Percentiles rank a stretch among this genome's conserved stretches.
Conservation (phyloP, 2,329 filamentous ascomycete species). For the Penicillium sp. region DNA sequence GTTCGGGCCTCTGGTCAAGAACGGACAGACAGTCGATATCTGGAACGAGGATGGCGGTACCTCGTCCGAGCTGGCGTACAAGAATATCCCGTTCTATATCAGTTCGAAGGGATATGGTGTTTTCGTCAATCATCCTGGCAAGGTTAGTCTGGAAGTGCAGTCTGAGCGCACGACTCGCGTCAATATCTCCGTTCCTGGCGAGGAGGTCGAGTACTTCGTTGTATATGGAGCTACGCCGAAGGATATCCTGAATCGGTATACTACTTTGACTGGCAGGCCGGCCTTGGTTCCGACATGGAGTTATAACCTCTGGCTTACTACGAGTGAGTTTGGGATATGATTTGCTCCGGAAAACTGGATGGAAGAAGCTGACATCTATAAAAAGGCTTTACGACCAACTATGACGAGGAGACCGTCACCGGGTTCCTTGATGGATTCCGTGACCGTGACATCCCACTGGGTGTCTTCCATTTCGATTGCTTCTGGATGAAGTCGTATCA, state of each 20-base stretch:
- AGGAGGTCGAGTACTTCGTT: conserved; percentile 70
- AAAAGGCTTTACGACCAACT: conserved; percentile 66
- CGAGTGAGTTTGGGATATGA: conserved; percentile 31
- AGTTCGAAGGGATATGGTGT: conserved; percentile 69
- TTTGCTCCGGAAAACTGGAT: not conserved
- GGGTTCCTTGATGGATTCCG: conserved; percentile 67
- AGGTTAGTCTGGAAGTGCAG: conserved; percentile 69
- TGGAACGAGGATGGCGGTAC: conserved; percentile 56
- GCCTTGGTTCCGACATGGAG: conserved; percentile 68
- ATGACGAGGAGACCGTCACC: conserved; percentile 66
- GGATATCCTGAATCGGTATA: conserved; percentile 67
- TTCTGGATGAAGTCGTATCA: conserved; percentile 75
- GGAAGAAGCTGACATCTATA: not conserved
- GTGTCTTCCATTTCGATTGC: conserved; percentile 74
- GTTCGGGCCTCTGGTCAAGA: conserved; percentile 73
- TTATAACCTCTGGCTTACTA: conserved; percentile 73
- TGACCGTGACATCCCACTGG: conserved; percentile 61
- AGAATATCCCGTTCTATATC: conserved; percentile 42
- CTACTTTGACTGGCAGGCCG: conserved; percentile 63
- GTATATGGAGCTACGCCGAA: conserved; percentile 70
- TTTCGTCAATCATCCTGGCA: conserved; percentile 69
- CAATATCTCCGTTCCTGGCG: conserved; percentile 66
- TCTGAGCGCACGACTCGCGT: conserved; percentile 70
- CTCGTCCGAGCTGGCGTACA: conserved; percentile 39
- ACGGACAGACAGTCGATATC: conserved; percentile 67